Percentiles rank a stretch among this genome's conserved stretches.
Conservation (phyloP, 2,329 filamentous ascomycete genomes). For the Amylocarpus encephaloides region DNA sequence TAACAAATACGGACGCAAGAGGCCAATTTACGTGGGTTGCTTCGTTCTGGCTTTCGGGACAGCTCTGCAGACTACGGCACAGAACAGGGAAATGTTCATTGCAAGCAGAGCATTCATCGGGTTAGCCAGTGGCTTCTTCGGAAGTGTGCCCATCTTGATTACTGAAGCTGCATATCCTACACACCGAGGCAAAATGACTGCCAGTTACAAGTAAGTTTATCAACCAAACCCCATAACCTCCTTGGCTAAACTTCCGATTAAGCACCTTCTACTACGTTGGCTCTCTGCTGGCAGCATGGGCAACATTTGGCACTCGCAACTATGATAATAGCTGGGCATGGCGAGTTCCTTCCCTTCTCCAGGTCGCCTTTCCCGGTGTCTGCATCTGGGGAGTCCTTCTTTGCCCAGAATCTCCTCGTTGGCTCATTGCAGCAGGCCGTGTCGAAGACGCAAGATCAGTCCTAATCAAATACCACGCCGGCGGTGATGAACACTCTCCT, state of each 20-base stretch:
- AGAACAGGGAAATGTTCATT: constrained; percentile 12
- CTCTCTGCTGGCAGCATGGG: constrained; percentile 36
- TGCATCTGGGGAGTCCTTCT: constrained; percentile 16
- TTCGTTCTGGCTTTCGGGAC: constrained; percentile 37
- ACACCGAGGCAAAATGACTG: constrained; percentile 11
- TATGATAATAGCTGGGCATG: constrained; percentile 35
- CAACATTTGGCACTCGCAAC: constrained; percentile 32
- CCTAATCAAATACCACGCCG: constrained; percentile 46
- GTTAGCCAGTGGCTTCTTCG: constrained; percentile 16
- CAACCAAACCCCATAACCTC: constrained; percentile 28
- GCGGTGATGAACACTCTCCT: constrained; percentile 33
- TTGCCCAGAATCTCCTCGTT: constrained; percentile 51
- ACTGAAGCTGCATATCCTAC: constrained; percentile 15
- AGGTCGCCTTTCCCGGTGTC: constrained; percentile 46
- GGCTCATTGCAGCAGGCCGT: constrained; percentile 40
- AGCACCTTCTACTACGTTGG: constrained; percentile 24
- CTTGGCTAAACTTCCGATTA: not conserved
- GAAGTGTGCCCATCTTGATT: constrained; percentile 11
- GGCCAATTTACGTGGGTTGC: constrained; percentile 5
- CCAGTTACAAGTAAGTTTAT: constrained; percentile 19
- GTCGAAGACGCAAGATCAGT: constrained; percentile 45
- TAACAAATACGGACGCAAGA: constrained; percentile 26
- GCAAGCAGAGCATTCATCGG: constrained; percentile 34
- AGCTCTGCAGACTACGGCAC: constrained; percentile 35
- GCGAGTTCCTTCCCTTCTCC: constrained; percentile 17